Evolutionary conservation across 352 stramenopile genomes (phyloP), one percentile per base, ranked within the genome.

Genomic region (Globisporangium splendens): DNA sequence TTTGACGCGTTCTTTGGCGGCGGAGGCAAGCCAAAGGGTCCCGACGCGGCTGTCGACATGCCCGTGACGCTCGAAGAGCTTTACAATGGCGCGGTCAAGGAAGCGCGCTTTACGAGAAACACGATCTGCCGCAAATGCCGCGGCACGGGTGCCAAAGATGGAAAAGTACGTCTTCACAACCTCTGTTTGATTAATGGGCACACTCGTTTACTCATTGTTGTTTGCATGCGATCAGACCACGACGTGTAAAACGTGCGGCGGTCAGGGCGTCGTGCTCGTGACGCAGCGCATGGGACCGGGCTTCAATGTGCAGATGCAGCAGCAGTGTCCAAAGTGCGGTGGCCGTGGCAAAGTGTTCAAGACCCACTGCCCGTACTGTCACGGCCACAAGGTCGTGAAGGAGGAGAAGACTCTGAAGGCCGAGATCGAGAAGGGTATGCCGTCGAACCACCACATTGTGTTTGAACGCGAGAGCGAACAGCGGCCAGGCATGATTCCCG

Each of bases 301-400:
- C 18, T 91, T 91, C 54, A 90, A 85, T 58, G 97, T 89, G 64
- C 83, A 83, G 78, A 98, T 92, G 91, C 97, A 86, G 65, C 82
- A 94, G 66, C 69, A 79, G 18, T 94, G 85, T 46, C 80, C 85
- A 15, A 91, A 89, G 61, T 94, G 85, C 47, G 75, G 79, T 8
- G 85, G 85, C 8, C 86, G 90, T 10, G 98, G 97, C 69, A 93
- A 94, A 51, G 89, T 86, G n/a, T 99, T 98, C 62, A 97, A 97
- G 46, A 79, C 95, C n/a, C 83, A 97, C 41, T 97, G 97, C 60
- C 97, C 96, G 11, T 80, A 88, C 53, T 94, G 83, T 67, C 77
- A 92, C 18, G 85, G 85, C 21, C 63, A 90, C 66, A 94, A 94
- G 63, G 80, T 94, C 13, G 81, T 91, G 3, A 75, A 82, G 46